Evolutionary conservation across 73 alveolate genomes (phyloP).

Genomic region (Paramecium bursaria): DNA sequence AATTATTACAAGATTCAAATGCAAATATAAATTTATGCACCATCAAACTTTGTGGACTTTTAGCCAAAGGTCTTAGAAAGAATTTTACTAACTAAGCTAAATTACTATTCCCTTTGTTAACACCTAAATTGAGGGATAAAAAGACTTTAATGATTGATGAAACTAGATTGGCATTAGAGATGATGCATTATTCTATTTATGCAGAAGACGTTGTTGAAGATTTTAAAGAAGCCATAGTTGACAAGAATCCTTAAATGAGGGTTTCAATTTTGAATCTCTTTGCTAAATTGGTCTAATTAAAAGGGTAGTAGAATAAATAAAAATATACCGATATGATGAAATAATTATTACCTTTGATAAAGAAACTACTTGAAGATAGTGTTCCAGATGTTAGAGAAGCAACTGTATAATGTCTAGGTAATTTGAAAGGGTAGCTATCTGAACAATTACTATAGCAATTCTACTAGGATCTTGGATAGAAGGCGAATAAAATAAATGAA

Average conservation of each 20-base stretch:
- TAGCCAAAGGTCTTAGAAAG: conserved; percentile 60
- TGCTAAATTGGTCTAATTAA: conserved; percentile 15
- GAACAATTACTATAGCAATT: conserved; percentile 1
- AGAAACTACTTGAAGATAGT: conserved; percentile 67
- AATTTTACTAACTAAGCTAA: conserved; percentile 51
- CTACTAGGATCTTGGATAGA: neutral
- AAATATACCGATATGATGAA: conserved; percentile 32
- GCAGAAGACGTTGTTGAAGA: conserved; percentile 67
- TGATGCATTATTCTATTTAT: conserved; percentile 47
- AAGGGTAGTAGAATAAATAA: conserved; percentile 11
- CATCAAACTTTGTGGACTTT: conserved; percentile 61
- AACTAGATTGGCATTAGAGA: conserved; percentile 57
- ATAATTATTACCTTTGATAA: conserved; percentile 34
- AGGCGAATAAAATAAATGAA: conserved; percentile 20
- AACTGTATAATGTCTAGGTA: conserved; percentile 58
- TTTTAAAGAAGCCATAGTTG: conserved; percentile 65
- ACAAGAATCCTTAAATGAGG: conserved; percentile 62
- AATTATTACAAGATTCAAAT: conserved; percentile 68
- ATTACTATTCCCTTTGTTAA: conserved; percentile 47
- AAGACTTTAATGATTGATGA: conserved; percentile 45
- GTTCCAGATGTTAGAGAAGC: conserved; percentile 69
- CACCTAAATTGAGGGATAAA: conserved; percentile 62
- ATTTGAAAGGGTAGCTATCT: conserved; percentile 41
- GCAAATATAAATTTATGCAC: conserved; percentile 60
- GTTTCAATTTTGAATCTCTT: conserved; percentile 4